Evolutionary conservation across 2,329 filamentous ascomycete species (phyloP), one percentile per base, ranked within the genome.

Genomic region (Venturia asperata): DNA sequence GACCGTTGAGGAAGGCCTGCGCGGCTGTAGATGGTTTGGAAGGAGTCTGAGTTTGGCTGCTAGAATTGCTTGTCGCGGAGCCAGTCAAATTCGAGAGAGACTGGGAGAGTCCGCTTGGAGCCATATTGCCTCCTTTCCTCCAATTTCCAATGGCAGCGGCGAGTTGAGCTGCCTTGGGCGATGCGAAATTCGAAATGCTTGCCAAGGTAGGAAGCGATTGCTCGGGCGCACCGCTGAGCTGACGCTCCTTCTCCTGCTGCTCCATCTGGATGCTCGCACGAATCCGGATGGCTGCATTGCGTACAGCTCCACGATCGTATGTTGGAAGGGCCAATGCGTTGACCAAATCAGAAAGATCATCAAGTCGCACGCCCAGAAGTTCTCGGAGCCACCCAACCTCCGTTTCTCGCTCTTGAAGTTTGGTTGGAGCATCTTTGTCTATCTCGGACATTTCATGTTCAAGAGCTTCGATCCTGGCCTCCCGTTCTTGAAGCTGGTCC

Each of bases 101-200:
- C 63, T 64, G 43, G 60, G 70, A 71, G n/a, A 76, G 72, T 15
- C 80, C 77, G 63, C 85, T 80, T 55, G 85, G 71, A 27, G 75
- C 75, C 66, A 74, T 77, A 41, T 21, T 42, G 11, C 79, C 77
- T 30, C 83, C 85, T 74, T 89, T 93, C 63, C 92, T 87, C 93
- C 93, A 97, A 75, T 88, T 96, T 60, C 91, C 92, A 85, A 92
- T 96, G n/a, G 92, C 93, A n/a, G 92, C 91, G n/a, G 91, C 91
- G 30, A 96, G 89, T 73, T 96, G 88, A 6, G 90, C 91, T 19
- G 96, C 88, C 41, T 91, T 87, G 4, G 92, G 93, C 1, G 91
- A 89, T 13, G 90, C 88, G 68, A 92, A 86, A 69, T 85, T 86
- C 60, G 92, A 87, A 41, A 90, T 85, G 60, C 88, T 88, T 0